Evolutionary conservation across 441 rosid genomes (phyloP), one percentile per base, ranked within the genome.

Genomic region (Daphne laureola): DNA sequence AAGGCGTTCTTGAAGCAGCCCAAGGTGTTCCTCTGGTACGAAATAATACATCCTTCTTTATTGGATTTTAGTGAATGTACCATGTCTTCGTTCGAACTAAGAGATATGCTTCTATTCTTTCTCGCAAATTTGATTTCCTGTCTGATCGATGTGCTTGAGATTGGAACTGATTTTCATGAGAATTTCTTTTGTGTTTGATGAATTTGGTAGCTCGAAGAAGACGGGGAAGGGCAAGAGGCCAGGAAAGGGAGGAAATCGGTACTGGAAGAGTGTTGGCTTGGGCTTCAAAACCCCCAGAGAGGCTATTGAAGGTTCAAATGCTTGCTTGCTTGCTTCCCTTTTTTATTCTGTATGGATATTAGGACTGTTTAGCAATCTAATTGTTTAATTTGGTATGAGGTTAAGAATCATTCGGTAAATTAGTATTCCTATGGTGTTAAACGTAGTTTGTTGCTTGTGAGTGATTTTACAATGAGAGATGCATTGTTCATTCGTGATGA

Each of bases 221-320:
- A 31, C 83, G 27, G 83, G 75, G 26, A 89, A 86, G 66, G 95
- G 90, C 4, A 85, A 80, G 67, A 82, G 90, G 64, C 93, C 93
- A 15, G 97, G 93, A 0, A 89, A 86, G 70, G 95, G 88, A 8
- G 93, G 93, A 49, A 89, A 86, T 59, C 67, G 93, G 1, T 89
- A 78, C 66, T 82, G 73, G 76, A 89, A 89, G 68, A 84, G 75
- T 70, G 65, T 89, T 54, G 96, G 95, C 0, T 69, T 83, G 67
- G 85, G 95, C 12, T 89, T 81, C 61, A 86, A 89, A 79, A 86
- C 92, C 8, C 95, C 95, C 8, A 75, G 88, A 67, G 96, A 86
- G 44, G 96, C 96, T 0, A 67, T 64, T 57, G 90, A 86, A 68
- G 96, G 95, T 89, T 55, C n/a, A 2, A 31, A 31, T 31, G n/a